phyloP scores from a whole-genome alignment of 768 basidiomycete genomes.

The Amanita pallidorosea region DNA sequence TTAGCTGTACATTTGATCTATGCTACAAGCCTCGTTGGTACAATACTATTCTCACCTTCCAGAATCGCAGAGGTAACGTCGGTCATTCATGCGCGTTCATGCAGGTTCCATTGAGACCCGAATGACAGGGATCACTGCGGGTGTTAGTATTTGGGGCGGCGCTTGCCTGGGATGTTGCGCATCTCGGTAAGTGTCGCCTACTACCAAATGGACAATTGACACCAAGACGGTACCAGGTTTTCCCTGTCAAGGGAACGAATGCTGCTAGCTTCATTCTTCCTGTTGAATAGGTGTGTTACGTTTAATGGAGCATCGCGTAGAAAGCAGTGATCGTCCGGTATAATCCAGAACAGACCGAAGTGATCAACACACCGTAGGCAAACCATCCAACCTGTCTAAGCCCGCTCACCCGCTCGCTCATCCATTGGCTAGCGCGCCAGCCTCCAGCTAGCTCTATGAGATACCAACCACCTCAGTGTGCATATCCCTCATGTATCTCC shows the following conservation, averaged over 20 bases:
- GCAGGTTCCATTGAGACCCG: not conserved
- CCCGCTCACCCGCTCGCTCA: no score
- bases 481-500: no score
- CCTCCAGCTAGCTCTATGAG: no score
- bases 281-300: constrained; percentile 65
- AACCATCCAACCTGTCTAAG: no score
- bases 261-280: constrained; percentile 81
- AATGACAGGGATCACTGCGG: constrained; percentile 39
- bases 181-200: constrained; percentile 41
- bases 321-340: not conserved
- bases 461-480: no score
- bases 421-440: no score
- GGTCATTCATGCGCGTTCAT: not conserved
- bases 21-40: constrained; percentile 76
- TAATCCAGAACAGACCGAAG: constrained; percentile 48
- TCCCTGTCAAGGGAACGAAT: constrained; percentile 89
- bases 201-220: not conserved
- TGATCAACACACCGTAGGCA: constrained; percentile 56
- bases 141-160: constrained; percentile 90
- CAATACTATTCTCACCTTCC: constrained; percentile 50
- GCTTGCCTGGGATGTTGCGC: constrained; percentile 81
- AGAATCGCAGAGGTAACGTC: constrained; percentile 37
- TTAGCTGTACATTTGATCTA: no score
- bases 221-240: constrained; percentile 44
- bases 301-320: not conserved